phyloP scores from a whole-genome alignment of 768 basidiomycete species.

The Trametopsis cervina region DNA sequence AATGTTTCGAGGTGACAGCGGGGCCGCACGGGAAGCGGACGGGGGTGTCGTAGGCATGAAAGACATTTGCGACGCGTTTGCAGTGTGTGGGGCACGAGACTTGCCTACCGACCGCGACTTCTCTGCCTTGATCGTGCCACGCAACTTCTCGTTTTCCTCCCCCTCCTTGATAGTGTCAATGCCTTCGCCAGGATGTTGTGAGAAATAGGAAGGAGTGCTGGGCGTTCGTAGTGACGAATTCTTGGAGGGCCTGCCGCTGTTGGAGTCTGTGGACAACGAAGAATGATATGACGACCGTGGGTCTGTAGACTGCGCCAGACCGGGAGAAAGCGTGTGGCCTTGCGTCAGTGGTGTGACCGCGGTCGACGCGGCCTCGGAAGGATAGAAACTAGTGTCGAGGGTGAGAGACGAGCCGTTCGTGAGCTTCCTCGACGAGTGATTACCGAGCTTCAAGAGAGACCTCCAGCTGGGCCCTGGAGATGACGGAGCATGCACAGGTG shows the following conservation, averaged over 20 bases:
- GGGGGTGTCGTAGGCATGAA: conserved; percentile 31
- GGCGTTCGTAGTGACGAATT: conserved; percentile 14
- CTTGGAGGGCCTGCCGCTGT: conserved; percentile 26
- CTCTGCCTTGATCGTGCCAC: conserved; percentile 2
- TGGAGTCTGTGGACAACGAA: conserved; percentile 71
- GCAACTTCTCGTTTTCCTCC: conserved; percentile 5
- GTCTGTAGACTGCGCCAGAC: conserved; percentile 42
- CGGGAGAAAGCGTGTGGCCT: conserved; percentile 26
- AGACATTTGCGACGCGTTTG: conserved; percentile 42
- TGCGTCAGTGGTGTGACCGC: conserved; percentile 28
- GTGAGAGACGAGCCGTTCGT: conserved; percentile 39
- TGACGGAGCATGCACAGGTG: background rate
- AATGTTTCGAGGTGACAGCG: conserved; percentile 63
- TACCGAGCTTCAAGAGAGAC: conserved; percentile 66
- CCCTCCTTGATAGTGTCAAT: conserved; percentile 12
- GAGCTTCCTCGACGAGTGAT: conserved; percentile 56
- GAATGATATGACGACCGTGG: conserved; percentile 75
- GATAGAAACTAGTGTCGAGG: conserved; percentile 41
- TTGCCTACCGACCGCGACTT: conserved; percentile 22
- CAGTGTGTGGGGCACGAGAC: conserved; percentile 41
- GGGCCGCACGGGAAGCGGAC: conserved; percentile 34
- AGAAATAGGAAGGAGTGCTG: conserved; percentile 20
- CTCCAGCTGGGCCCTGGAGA: conserved; percentile 41
- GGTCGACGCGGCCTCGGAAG: conserved; percentile 27
- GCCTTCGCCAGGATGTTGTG: conserved; percentile 11